Conservation (phyloP, 306 rosid genomes). For the Herpetospermum pedunculosum region DNA sequence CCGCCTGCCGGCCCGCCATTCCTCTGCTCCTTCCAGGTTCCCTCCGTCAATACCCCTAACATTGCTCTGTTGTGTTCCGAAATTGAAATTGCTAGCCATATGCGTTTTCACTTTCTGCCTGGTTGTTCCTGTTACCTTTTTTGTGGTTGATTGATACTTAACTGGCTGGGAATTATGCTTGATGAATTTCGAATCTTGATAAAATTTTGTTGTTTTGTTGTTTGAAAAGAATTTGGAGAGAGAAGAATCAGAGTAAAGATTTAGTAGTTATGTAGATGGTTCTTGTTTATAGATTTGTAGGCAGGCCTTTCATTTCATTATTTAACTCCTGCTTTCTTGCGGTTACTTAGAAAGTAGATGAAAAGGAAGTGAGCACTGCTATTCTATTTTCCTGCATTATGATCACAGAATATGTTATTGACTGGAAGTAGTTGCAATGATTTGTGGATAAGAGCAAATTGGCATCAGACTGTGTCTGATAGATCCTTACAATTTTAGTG, state of each 20-base stretch:
- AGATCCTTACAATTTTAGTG: too few species aligned
- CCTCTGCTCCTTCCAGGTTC: constrained; percentile 39
- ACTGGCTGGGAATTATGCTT: background rate
- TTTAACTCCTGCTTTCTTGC: background rate
- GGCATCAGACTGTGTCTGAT: too few species aligned
- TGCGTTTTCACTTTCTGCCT: background rate
- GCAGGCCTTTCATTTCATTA: background rate
- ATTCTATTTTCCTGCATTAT: background rate
- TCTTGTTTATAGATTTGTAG: background rate
- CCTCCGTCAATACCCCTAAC: background rate
- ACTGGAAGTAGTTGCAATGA: background rate
- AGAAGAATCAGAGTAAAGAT: background rate
- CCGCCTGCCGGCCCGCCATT: constrained; percentile 44
- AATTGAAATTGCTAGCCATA: background rate
- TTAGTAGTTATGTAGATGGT: background rate
- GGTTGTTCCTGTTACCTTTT: background rate
- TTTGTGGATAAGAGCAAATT: background rate
- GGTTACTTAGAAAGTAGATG: background rate
- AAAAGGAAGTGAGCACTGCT: background rate
- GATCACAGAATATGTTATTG: background rate
- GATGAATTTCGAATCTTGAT: background rate
- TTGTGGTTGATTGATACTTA: background rate
- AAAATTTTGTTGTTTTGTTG: background rate
- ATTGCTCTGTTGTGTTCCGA: background rate
- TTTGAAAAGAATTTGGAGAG: background rate